Evolutionary conservation across 805 yeast genomes (phyloP).

Genomic region (Candida khao-thaluensis): DNA sequence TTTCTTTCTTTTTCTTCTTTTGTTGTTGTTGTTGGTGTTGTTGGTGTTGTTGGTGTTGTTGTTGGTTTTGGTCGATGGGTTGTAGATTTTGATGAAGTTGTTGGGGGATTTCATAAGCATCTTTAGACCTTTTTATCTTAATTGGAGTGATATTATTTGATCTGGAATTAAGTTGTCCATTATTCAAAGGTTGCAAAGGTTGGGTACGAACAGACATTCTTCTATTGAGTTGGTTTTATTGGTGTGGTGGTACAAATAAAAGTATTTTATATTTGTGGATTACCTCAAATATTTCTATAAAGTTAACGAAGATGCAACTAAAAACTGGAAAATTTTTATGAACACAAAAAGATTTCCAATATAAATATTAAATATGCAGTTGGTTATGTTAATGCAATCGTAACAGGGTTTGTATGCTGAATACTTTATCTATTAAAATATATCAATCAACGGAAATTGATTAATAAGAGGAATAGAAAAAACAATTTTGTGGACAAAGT

Average conservation of each 20-base stretch:
- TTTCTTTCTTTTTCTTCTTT: constrained; percentile 76
- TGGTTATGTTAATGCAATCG: background rate
- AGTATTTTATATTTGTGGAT: constrained; percentile 7
- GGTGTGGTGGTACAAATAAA: background rate
- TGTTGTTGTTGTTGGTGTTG: constrained; percentile 24
- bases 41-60: constrained; percentile 7
- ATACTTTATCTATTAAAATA: no score
- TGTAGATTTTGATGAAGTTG: background rate
- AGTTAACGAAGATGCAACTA: background rate
- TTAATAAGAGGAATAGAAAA: background rate
- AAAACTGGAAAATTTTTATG: background rate
- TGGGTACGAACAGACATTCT: constrained; percentile 38
- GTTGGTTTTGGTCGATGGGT: constrained; percentile 6
- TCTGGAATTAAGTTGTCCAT: constrained; percentile 50
- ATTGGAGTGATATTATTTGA: constrained; percentile 32
- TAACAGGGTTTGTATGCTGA: background rate
- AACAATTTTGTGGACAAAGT: constrained; percentile 2
- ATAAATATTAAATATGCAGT: background rate
- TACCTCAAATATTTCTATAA: constrained; percentile 2
- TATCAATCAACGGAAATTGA: constrained; percentile 1
- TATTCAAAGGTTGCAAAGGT: constrained; percentile 56
- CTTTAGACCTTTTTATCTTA: constrained; percentile 18
- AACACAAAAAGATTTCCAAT: background rate
- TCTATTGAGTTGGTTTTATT: no score
- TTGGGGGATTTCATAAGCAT: constrained; percentile 12